Evolutionary conservation across 108 stramenopile genomes (phyloP), one percentile per base, ranked within the genome.

Genomic region (Skeletonema grethae): DNA sequence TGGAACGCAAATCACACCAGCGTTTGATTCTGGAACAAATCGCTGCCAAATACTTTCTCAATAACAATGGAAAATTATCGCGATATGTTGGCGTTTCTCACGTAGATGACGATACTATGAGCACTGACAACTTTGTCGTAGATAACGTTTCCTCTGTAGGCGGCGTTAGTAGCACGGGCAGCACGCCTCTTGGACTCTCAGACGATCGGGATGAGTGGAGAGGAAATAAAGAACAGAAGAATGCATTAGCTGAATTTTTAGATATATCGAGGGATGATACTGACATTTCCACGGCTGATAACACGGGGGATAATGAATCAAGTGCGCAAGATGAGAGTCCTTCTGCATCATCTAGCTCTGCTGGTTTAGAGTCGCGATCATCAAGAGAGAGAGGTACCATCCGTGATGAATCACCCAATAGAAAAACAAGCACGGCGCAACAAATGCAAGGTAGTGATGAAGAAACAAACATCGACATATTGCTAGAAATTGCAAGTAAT

Each of bases 1-100:
- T 67, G 4, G 16, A 25, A 56, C 73, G 65, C 34, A 78, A 78
- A 56, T 78, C 77, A n/a, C 70, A 61, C 13, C 63, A 65, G 29
- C 64, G 77, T 15, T 57, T 70, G 11, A 50, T 78, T 4, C 63
- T 78, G 50, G 77, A 78, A 50, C 59, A 67, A 46, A 60, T 78
- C 13, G 77, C 77, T 8, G 69, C 77, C 9, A 36, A 56, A 28
- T 78, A 71, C 48, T 78, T 67, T 61, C 32, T 72, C 46, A 48
- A 36, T 12, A 60, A 62, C 24, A 39, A 20, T 9, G 46, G 2
- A 10, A 25, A 35, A 13, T 32, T 43, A 6, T 10, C 63, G 8
- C 39, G 63, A 28, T 64, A 64, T 43, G 63, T 39, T 28, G 63
- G 63, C 6, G 63, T 15, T 5, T 4, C 63, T 39, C 28, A 39